Base-by-base conservation (phyloP, 2,329 filamentous ascomycete species). In the Fusarium torulosum region DNA sequence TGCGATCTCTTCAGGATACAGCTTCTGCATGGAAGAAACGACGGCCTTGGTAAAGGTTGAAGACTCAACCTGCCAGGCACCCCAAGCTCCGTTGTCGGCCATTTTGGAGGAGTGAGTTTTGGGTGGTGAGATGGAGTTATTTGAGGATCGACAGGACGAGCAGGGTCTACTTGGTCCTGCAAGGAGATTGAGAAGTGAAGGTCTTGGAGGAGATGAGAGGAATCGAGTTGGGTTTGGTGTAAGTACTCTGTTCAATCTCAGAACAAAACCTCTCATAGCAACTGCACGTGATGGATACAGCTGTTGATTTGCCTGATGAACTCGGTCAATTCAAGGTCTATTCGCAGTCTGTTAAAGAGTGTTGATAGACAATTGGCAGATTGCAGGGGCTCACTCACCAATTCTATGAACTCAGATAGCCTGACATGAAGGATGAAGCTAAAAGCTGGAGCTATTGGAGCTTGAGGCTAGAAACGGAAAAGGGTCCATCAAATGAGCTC, bases 1-100 rank as follows among this genome's bases (percentile, higher is more conserved):
- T 11, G 96, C 96, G 41, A 97, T 84, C 62, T 89, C 88, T 76
- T 96, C 93, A 1, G 96, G 96, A 76, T 97, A 99, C 90, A 97
- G 83, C 77, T 87, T 90, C 74, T 86, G 88, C 91, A 97, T 94
- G 11, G 92, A 90, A 72, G 84, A 83, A 58, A 96, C 90, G 49
- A 96, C 93, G n/a, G 79, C 75, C 75, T 82, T 78, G 15, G 83
- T 86, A 62, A 87, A 86, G 57, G 63, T 62, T 50, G 77, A 73
- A 7, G 77, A 64, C 73, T 77, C 72, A 42, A 77, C 76, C 73
- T 80, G 79, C 79, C 79, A 80, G 15, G 79, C 79, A 29, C 79
- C 79, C 77, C 77, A 79, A 8, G 78, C 71, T 49, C 77, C 75
- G 27, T 65, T 65, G 38, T 67, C 64, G 23, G 70, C 55, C 73